These are phyloP conservation scores for Colletotrichum sp. DNA, from an alignment of 2,329 filamentous ascomycete genomes.

Conservation along the genomic window DNA sequence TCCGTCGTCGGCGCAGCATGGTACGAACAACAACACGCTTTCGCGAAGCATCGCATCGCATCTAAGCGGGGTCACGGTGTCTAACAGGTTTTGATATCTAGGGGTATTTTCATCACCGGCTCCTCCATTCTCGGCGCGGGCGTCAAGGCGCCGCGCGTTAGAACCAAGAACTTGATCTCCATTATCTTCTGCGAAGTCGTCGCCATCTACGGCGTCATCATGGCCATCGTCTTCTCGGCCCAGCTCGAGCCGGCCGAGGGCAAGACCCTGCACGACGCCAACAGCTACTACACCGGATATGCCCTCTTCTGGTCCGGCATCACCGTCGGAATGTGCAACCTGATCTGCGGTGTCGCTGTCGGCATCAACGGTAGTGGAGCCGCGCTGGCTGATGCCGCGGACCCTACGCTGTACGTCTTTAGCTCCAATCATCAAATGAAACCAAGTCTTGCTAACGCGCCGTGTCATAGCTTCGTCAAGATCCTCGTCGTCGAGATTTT, in stretches of 20 bases:
- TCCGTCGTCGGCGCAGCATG: slow-evolving; percentile 98
- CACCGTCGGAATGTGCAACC: slow-evolving; percentile 93
- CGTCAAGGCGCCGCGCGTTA: slow-evolving; percentile 95
- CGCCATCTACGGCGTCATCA: slow-evolving; percentile 99
- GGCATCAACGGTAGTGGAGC: slow-evolving; percentile 98
- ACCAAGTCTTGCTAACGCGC: slow-evolving; percentile 24
- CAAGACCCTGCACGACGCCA: slow-evolving; percentile 72
- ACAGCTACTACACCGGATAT: slow-evolving; percentile 92
- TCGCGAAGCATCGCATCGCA: not conserved
- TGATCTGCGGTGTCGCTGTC: slow-evolving; percentile 94
- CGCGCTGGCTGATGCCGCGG: slow-evolving; percentile 93
- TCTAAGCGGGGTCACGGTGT: not conserved
- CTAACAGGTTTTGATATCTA: slow-evolving; percentile 39
- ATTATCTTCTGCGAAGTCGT: slow-evolving; percentile 99
- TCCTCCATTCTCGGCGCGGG: slow-evolving; percentile 96
- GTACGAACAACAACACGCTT: slow-evolving; percentile 54
- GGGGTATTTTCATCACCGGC: slow-evolving; percentile 99
- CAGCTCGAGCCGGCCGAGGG: slow-evolving; percentile 75
- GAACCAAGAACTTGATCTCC: slow-evolving; percentile 99
- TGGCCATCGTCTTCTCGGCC: slow-evolving; percentile 97
- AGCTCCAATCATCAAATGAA: not conserved
- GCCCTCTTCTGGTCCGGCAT: slow-evolving; percentile 96
- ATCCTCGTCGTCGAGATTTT: slow-evolving; percentile 99
- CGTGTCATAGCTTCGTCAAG: slow-evolving; percentile 83
- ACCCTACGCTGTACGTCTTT: slow-evolving; percentile 77